Base-by-base conservation (phyloP, 1,139 yeast species). In the Diutina scorzettiae region DNA sequence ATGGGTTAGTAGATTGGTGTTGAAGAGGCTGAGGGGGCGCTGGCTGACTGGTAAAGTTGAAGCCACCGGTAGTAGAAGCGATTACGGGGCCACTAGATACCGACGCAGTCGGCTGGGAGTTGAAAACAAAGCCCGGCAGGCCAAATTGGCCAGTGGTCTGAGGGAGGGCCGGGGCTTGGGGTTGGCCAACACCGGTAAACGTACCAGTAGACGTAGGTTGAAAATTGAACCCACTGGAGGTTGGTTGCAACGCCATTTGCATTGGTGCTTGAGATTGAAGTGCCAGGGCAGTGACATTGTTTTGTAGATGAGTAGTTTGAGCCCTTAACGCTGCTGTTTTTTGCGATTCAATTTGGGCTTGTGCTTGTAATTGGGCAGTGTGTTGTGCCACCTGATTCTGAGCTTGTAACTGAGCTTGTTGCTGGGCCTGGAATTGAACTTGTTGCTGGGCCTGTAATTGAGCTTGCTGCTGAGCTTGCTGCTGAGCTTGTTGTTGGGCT, bases 1-100 rank as follows among this genome's bases (percentile, higher is more conserved):
- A 74, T 29, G 84, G 84, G 51, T 78, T 78, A 16, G 49, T 41
- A 3, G 75, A 19, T 29, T 37, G 43, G 45, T 17, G 37, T 32
- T 44, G 51, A n/a, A 41, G 43, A 8, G 46, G 48, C 39, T 50
- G 56, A 12, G 29, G 37, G 17, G 39, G 14, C 19, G 24, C 36
- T 19, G 41, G 25, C 24, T 37, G 40, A 16, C 5, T 23, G 18
- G 19, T 19, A n/a, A 32, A 39, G 39, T 34, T 34, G 20, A 34
- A 34, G 20, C 27, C 28, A 4, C 27, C 33, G 7, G 33, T 30
- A 5, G 11, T 14, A n/a, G n/a, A n/a, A n/a, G n/a, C n/a, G n/a
- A n/a, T n/a, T n/a, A n/a, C n/a, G n/a, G n/a, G n/a, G n/a, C n/a
- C n/a, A n/a, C n/a, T n/a, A n/a, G n/a, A n/a, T n/a, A n/a, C n/a